These are phyloP conservation scores for Auricularia sp. DNA, from an alignment of 768 basidiomycete genomes.

Conservation along the genomic window DNA sequence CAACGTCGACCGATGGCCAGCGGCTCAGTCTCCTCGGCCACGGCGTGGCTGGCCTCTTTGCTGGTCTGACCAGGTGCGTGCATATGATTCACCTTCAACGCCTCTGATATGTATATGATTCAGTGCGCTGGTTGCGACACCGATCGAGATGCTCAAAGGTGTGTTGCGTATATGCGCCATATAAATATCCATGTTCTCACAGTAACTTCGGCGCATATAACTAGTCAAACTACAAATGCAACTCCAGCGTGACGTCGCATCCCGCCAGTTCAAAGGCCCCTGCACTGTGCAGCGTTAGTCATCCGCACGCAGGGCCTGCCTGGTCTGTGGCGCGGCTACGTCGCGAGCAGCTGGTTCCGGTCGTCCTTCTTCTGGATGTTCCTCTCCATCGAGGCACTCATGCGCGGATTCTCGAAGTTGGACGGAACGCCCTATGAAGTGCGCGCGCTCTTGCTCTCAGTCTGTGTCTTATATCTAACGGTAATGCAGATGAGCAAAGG, in stretches of 20 bases:
- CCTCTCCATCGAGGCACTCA: conserved; percentile 57
- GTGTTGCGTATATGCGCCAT: conserved; percentile 17
- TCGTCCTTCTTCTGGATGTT: conserved; percentile 78
- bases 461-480: background rate
- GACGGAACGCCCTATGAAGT: conserved; percentile 56
- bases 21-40: conserved; percentile 56
- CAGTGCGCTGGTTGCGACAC: conserved; percentile 63
- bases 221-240: conserved; percentile 65
- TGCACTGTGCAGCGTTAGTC: conserved; percentile 58
- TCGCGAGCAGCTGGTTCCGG: conserved; percentile 61
- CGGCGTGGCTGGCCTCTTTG: conserved; percentile 55
- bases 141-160: conserved; percentile 73
- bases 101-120: background rate
- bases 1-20: conserved; percentile 27
- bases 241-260: conserved; percentile 37
- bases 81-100: background rate
- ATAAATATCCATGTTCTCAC: background rate
- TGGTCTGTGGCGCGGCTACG: conserved; percentile 70
- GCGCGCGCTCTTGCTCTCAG: background rate
- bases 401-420: conserved; percentile 47
- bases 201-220: background rate
- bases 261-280: conserved; percentile 53
- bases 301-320: conserved; percentile 47
- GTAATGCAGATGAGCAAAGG: conserved; percentile 45
- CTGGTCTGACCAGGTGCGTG: conserved; percentile 56